Base-by-base conservation (phyloP, 1,284 basidiomycete genomes). In the Stereum hirsutum region DNA sequence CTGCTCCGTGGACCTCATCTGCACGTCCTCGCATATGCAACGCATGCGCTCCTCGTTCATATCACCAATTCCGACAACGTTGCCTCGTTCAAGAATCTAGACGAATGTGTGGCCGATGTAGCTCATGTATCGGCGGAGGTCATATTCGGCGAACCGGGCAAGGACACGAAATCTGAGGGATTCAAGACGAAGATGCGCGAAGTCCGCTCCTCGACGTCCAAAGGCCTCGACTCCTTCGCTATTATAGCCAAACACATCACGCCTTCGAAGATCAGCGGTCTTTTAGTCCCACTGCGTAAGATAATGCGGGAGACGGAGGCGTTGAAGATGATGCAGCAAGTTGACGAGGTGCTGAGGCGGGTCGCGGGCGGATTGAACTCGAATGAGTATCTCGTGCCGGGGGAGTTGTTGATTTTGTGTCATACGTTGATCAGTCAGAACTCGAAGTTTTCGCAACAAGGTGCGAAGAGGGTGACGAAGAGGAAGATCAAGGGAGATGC, bases 111-210 rank as follows among this genome's bases (percentile, higher is more conserved):
- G 36, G 72, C 74, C 28, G 84, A 90, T 51, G 70, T 90, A 1
- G 82, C 87, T 0, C 77, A 88, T 54, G 69, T 97, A 27, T 83
- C 92, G 2, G 81, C 88, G 1, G 95, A 98, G 56, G 95, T 98
- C 45, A 76, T 98, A 42, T 98, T 98, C 57, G 95, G 95, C 12
- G 82, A 91, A 55, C 94, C 92, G 0, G 89, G 88, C 8, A 90
- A 91, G 59, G 92, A 98, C 56, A 85, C 89, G 0, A 79, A 84
- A 41, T 74, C 84, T 3, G 91, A 95, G 52, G 94, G 87, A 21
- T 96, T 93, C 78, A 91, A 86, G 68, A 95, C 92, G 14, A 96
- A 91, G 63, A 88, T 92, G 79, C 76, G 85, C 19, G 93, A 97
- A 64, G 93, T 94, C 17, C 75, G 82, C 32, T 72, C 78, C 3